Evolutionary conservation across 2,329 filamentous ascomycete species (phyloP).

Genomic region (Penicillium janthinellum): DNA sequence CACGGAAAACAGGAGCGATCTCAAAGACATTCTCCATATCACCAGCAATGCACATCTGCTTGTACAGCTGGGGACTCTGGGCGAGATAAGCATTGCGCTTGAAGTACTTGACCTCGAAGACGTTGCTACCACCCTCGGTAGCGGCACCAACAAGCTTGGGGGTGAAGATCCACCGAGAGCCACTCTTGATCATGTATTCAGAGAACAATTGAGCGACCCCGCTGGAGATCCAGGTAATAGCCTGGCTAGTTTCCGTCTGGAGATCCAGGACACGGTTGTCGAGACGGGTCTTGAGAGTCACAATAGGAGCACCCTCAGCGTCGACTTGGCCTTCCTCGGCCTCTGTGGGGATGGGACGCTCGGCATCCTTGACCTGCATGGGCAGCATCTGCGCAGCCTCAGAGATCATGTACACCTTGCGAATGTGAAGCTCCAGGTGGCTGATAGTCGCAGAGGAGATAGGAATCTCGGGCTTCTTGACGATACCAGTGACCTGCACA

Average conservation of each 20-base stretch:
- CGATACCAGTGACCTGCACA: constrained; percentile 75
- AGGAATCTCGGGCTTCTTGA: constrained; percentile 80
- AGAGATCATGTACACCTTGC: constrained; percentile 78
- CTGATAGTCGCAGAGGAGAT: constrained; percentile 85
- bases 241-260: constrained; percentile 85
- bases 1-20: constrained; percentile 67
- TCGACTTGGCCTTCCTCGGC: constrained; percentile 53
- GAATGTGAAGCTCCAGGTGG: constrained; percentile 82
- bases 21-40: constrained; percentile 66
- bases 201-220: constrained; percentile 71
- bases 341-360: constrained; percentile 48
- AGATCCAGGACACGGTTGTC: constrained; percentile 94
- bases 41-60: constrained; percentile 68
- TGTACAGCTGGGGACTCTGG: constrained; percentile 67
- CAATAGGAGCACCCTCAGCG: constrained; percentile 63
- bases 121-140: constrained; percentile 89
- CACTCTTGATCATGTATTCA: constrained; percentile 73
- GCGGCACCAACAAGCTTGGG: constrained; percentile 87
- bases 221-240: constrained; percentile 72
- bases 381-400: constrained; percentile 62
- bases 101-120: constrained; percentile 90
- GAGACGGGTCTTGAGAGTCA: constrained; percentile 79
- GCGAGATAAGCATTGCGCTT: constrained; percentile 72
- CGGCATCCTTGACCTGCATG: constrained; percentile 59
- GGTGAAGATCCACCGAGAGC: constrained; percentile 83